Base-by-base conservation (phyloP, 805 yeast genomes). In the Spathaspora boniae region DNA sequence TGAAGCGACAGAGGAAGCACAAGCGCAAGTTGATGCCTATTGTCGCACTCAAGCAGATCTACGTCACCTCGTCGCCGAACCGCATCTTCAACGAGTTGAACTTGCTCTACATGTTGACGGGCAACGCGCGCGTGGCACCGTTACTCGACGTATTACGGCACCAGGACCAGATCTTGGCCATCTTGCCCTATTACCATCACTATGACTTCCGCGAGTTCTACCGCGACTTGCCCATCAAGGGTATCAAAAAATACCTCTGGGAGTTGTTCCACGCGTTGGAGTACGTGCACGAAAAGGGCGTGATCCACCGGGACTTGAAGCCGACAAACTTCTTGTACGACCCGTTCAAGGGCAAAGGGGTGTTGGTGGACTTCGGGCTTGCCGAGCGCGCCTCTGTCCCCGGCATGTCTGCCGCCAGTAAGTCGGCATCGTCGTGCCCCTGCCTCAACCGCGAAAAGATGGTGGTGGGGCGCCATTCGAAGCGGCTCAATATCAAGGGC, bases 1-100 rank as follows among this genome's bases (percentile, higher is more conserved):
- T 68, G 25, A 62, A 61, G 35, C 54, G 49, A 26, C 16, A 25
- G 12, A 36, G 41, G 4, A 50, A 42, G 26, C 27, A 39, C 15
- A 54, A 53, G 17, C 46, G 48, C 40, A 65, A 58, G 44, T n/a
- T n/a, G n/a, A 68, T 54, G 46, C 69, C 68, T 29, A 56, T 68
- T 34, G 98, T 93, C 38, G 99, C 99, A 2, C 67, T 93, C 46
- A 93, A 93, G 56, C 78, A 93, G 51, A 87, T 93, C 31, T 89
- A 91, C 57, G 98, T 89, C 15, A 93, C 98, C 0, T 86, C 96
- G 1, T 87, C 97, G 6, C 97, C 98, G 0, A 81, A 78, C 43
- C 74, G 99, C 58, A 91, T 93, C 29, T 79, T 76, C 48, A 89
- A 89, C 56, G 99, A 93, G 58, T 72, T 93, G 44, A 82, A 82